Evolutionary conservation across 1,139 yeast species (phyloP).

Genomic region (Blastobotrys elegans): DNA sequence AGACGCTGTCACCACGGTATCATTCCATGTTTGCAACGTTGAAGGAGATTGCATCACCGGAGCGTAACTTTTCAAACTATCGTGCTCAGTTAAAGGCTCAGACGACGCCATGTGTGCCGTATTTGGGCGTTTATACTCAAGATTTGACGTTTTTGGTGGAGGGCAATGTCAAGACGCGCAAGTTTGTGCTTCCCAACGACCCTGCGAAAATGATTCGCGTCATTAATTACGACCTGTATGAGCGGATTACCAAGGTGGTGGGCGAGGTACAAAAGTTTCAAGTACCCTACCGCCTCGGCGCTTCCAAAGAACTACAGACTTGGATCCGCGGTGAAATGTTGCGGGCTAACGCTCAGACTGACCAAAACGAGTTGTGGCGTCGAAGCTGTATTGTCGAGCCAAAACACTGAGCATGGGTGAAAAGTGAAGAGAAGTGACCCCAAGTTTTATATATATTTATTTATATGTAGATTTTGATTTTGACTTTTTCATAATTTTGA

Average conservation of each 20-base stretch:
- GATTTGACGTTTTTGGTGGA: slow-evolving; percentile 86
- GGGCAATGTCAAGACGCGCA: slow-evolving; percentile 64
- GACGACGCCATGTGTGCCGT: slow-evolving; percentile 75
- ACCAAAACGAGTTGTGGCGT: slow-evolving; percentile 36
- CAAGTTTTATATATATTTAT: too few relatives aligned
- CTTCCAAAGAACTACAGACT: slow-evolving; percentile 28
- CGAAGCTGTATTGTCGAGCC: slow-evolving; percentile 37
- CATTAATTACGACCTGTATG: slow-evolving; percentile 79
- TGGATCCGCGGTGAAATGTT: slow-evolving; percentile 36
- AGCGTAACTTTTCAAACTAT: slow-evolving; percentile 74
- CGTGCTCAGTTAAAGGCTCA: slow-evolving; percentile 59
- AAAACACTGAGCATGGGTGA: too few relatives aligned
- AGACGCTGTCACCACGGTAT: slow-evolving; percentile 57
- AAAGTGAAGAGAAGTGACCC: too few relatives aligned
- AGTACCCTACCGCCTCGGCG: slow-evolving; percentile 43
- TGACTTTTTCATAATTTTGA: too few relatives aligned
- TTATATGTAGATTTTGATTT: too few relatives aligned
- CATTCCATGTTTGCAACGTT: slow-evolving; percentile 60
- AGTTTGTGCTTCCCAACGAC: slow-evolving; percentile 30
- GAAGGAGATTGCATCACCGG: slow-evolving; percentile 72
- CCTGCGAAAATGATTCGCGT: slow-evolving; percentile 36
- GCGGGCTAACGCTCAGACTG: slow-evolving; percentile 29
- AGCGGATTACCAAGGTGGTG: slow-evolving; percentile 65
- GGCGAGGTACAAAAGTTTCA: slow-evolving; percentile 79
- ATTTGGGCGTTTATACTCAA: slow-evolving; percentile 74